Base-by-base conservation (phyloP, 1,139 yeast genomes). In the Suhomyces yuchorum region DNA sequence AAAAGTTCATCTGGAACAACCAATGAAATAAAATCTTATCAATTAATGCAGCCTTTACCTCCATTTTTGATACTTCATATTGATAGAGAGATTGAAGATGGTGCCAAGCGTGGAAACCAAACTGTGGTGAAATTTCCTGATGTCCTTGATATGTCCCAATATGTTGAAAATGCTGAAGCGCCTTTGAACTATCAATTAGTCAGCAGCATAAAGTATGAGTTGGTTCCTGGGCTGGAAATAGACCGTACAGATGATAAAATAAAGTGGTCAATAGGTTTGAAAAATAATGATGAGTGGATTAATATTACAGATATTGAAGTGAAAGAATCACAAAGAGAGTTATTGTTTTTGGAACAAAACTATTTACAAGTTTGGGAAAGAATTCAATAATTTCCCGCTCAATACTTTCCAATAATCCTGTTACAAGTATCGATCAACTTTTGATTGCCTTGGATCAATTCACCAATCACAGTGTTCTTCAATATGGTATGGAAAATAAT, bases 331-430 rank as follows among this genome's bases (percentile, higher is more conserved):
- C 82, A 83, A 38, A 70, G 73, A 42, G 91, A 85, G 53, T 68
- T 87, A 44, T 58, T 88, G 45, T 84, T 86, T 56, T 62, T 87
- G 34, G 75, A 77, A 39, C 89, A 85, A 54, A 78, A 81, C 40
- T 82, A 81, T 62, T 67, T 88, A 37, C 92, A 86, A 62, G 67
- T 87, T 15, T 87, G 95, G 95, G 78, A 81, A 55, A 62, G 67
- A 36, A 17, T 46, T 8, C 19, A 40, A 2, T 15, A 15, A 26
- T 5, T 11, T 4, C 20, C 19, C 12, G 3, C 20, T 22, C 42
- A 53, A 36, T 43, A 51, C 28, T 26, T 33, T 26, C 42, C 47
- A 4, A 54, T 12, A 1, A 48, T 32, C 8, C 40, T 22, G 23
- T 48, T 42, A 37, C 51, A 51, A 22, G 35, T 20, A 1, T 43